Percentiles rank a stretch among this genome's conserved stretches.
These are phyloP conservation scores for Choiromyces venosus DNA, from an alignment of 495 filamentous ascomycete genomes.

Conservation along the genomic window DNA sequence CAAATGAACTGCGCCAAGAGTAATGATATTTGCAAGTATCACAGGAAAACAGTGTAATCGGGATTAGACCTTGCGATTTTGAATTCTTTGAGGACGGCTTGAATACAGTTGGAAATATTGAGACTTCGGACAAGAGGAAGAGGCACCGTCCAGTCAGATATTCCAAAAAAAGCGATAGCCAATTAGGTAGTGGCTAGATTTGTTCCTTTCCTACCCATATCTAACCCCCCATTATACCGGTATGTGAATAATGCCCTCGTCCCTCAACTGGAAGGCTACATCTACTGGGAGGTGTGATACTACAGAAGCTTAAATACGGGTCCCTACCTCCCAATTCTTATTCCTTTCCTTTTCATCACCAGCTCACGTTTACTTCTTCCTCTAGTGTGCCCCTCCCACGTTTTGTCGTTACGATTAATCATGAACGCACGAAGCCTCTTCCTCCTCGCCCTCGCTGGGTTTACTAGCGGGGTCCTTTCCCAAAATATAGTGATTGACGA, in stretches of 20 bases:
- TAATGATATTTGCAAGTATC: not conserved
- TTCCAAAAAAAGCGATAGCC: not conserved
- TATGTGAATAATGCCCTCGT: not conserved
- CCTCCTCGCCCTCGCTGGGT: conserved; percentile 7
- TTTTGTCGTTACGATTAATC: not conserved
- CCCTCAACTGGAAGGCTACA: not conserved
- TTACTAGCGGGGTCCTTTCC: not conserved
- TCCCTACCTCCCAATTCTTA: not conserved
- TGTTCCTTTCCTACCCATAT: not conserved
- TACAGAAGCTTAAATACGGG: not conserved
- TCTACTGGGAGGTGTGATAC: not conserved
- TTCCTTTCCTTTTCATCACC: not conserved
- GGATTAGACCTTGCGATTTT: not conserved
- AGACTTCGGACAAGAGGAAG: not conserved
- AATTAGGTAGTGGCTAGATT: not conserved
- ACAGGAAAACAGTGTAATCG: not conserved
- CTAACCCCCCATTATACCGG: not conserved
- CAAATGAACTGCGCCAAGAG: not conserved
- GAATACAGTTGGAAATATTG: not conserved
- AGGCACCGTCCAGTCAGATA: not conserved
- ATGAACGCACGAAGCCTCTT: conserved; percentile 19
- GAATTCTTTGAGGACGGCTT: not conserved
- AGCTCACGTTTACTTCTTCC: not conserved
- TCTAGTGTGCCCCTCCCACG: not conserved
- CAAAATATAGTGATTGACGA: conserved; percentile 57